phyloP scores from a whole-genome alignment of 768 basidiomycete genomes.

The Amanita jacksonii region DNA sequence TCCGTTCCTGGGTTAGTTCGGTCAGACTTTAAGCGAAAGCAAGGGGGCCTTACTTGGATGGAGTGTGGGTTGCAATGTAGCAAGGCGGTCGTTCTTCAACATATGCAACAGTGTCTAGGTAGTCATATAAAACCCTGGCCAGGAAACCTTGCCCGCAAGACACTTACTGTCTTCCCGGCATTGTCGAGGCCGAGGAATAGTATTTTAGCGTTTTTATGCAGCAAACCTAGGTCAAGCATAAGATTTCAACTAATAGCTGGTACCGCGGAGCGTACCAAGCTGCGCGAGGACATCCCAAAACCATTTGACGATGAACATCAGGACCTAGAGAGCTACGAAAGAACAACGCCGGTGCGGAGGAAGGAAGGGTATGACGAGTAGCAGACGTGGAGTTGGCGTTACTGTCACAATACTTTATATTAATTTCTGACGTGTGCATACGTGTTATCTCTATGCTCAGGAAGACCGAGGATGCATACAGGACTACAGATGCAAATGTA shows the following conservation, averaged over 20 bases:
- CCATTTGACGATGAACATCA: slow-evolving; percentile 87
- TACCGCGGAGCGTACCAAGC: slow-evolving; percentile 48
- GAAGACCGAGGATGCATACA: not conserved
- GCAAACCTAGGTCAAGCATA: slow-evolving; percentile 44
- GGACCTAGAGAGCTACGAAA: slow-evolving; percentile 9
- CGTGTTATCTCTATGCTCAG: too few species aligned
- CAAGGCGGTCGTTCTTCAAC: slow-evolving; percentile 98
- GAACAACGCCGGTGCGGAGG: slow-evolving; percentile 9
- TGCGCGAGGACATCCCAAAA: slow-evolving; percentile 93
- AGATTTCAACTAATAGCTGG: not conserved
- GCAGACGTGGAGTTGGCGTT: slow-evolving; percentile 15
- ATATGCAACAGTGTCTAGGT: slow-evolving; percentile 92
- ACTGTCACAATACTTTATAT: too few species aligned
- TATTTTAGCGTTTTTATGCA: slow-evolving; percentile 99
- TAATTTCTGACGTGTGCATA: too few species aligned
- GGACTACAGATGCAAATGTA: slow-evolving; percentile 27
- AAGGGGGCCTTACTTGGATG: slow-evolving; percentile 71
- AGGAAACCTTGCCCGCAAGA: slow-evolving; percentile 3
- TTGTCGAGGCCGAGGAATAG: slow-evolving; percentile 98
- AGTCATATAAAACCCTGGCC: slow-evolving; percentile 3
- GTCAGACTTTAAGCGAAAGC: slow-evolving; percentile 6
- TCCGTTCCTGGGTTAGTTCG: slow-evolving; percentile 7
- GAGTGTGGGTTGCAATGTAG: slow-evolving; percentile 94
- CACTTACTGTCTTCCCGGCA: slow-evolving; percentile 92
- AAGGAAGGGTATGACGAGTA: slow-evolving; percentile 9